Base-by-base conservation (phyloP, 169 alveolate species). In the Ichthyophthirius multifiliis region DNA sequence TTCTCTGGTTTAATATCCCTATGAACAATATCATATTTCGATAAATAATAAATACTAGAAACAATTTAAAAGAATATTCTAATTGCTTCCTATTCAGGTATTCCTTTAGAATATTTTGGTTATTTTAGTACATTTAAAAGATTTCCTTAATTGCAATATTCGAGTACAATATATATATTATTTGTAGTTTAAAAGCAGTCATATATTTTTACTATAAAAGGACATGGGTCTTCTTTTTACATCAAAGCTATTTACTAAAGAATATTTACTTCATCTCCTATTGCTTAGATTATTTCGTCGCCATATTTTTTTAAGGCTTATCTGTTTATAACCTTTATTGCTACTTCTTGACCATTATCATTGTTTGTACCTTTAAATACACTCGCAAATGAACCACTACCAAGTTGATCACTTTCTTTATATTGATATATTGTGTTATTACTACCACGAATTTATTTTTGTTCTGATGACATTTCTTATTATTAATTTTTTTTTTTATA, bases 321-420 rank as follows among this genome's bases (percentile, higher is more conserved):
- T 73, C 80, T 81, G 16, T 71, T 81, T 1, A 81, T 81, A 13
- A 83, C 85, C 76, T 88, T 88, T 16, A 88, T 88, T 5, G 93
- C 93, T 0, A 87, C 89, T 39, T 79, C 84, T 34, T 83, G 87
- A 65, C 76, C 78, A 31, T 89, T 87, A 47, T 75, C 78, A 31
- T 79, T 27, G 39, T 87, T 87, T 39, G 65, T 80, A n/a, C 92
- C 92, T 71, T 87, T 87, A 43, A 47, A 87, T 9, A 87, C 87
- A 43, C 83, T 82, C 6, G 90, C 92, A 71, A 87, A 87, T 3
- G 92, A 82, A 5, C 92, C 92, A 32, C 77, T 48, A 41, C 92
- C 92, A 79, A 79, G 31, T 27, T 55, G 30, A 37, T 71, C 34
- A 32, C 34, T 9, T 34, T 65, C 43, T 41, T 41, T 13, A 41